Percentiles rank a stretch among this genome's conserved stretches.
phyloP scores from a whole-genome alignment of 768 basidiomycete genomes.

The Rhodosporidiobolus sp. region DNA sequence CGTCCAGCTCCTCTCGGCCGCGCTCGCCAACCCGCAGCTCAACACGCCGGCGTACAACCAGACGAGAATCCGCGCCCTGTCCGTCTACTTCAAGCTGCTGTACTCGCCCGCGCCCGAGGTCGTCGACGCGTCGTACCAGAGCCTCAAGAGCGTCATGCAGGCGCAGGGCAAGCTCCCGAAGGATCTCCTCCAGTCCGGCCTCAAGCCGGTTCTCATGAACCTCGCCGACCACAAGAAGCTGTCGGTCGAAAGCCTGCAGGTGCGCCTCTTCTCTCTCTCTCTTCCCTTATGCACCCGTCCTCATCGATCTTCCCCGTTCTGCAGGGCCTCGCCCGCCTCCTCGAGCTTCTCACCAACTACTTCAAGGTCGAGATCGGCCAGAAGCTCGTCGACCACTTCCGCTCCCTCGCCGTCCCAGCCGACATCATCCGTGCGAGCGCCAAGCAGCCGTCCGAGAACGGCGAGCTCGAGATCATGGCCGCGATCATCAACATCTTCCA shows the following conservation, averaged over 20 bases:
- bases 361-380: slow-evolving; percentile 99
- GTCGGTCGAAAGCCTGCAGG: slow-evolving; percentile 73
- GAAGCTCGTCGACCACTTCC: slow-evolving; percentile 94
- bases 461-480: slow-evolving; percentile 86
- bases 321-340: slow-evolving; percentile 86
- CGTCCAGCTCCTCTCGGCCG: slow-evolving; percentile 85
- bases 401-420: slow-evolving; percentile 82
- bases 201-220: slow-evolving; percentile 96
- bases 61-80: slow-evolving; percentile 78
- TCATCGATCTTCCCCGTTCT: no score
- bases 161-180: slow-evolving; percentile 90
- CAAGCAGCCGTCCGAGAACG: slow-evolving; percentile 67
- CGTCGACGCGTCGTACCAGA: slow-evolving; percentile 92
- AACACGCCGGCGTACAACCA: slow-evolving; percentile 71
- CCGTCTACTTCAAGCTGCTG: slow-evolving; percentile 96
- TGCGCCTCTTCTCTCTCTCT: not conserved
- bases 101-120: slow-evolving; percentile 88
- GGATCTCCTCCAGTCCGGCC: slow-evolving; percentile 87
- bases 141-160: slow-evolving; percentile 78
- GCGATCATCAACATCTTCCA: slow-evolving; percentile 97
- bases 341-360: slow-evolving; percentile 94
- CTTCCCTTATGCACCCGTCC: rapidly evolving
- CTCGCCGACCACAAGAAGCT: slow-evolving; percentile 92
- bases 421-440: slow-evolving; percentile 75
- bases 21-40: slow-evolving; percentile 92